Percentiles rank a stretch among this genome's conserved stretches.
phyloP scores from a whole-genome alignment of 345 rosid species.

The Dipteronia sinensis region DNA sequence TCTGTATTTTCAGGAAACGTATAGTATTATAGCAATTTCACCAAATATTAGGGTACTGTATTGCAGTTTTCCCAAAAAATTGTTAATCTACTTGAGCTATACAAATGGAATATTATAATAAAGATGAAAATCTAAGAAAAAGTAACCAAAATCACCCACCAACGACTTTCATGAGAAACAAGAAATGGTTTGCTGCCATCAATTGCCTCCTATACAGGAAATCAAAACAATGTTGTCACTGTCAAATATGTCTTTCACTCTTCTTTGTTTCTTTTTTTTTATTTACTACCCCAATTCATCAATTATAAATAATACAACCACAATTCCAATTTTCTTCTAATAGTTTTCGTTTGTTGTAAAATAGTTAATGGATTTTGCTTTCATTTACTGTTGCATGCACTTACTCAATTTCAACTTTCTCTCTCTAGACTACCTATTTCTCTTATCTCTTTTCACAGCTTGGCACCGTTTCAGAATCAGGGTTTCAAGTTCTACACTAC shows the following conservation, averaged over 20 bases:
- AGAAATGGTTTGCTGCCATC: background rate
- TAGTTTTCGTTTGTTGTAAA: background rate
- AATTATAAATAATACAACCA: background rate
- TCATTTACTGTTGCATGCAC: background rate
- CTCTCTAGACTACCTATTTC: background rate
- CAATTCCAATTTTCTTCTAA: background rate
- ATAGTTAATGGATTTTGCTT: slow-evolving; percentile 15
- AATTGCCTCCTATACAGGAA: background rate
- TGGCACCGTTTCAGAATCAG: background rate
- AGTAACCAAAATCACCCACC: background rate
- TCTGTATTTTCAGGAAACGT: no score
- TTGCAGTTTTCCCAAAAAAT: no score
- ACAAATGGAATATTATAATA: background rate
- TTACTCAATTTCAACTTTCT: background rate
- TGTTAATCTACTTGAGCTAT: no score
- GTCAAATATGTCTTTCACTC: background rate
- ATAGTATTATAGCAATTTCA: no score
- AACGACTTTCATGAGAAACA: background rate
- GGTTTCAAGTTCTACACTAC: slow-evolving; percentile 1
- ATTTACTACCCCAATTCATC: background rate
- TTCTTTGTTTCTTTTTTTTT: background rate
- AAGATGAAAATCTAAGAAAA: background rate
- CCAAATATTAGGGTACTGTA: no score
- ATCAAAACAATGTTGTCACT: slow-evolving; percentile 18
- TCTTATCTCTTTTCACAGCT: background rate